phyloP scores from a whole-genome alignment of 2,329 filamentous ascomycete species.

The Penicillium decumbens region DNA sequence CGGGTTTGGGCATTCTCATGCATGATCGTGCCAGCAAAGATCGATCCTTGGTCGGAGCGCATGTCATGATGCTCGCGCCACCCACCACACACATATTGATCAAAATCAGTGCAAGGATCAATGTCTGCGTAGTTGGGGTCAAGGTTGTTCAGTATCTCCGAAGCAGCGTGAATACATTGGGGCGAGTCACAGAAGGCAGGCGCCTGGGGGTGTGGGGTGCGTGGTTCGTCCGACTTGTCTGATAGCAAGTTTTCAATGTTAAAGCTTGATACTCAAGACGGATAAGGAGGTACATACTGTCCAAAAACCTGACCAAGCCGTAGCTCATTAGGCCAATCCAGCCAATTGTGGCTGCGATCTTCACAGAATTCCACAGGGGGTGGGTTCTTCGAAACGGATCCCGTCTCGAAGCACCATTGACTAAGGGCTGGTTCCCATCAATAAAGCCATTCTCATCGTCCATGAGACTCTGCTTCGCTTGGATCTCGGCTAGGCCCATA shows the following conservation, averaged over 20 bases:
- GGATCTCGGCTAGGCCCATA: constrained; percentile 3
- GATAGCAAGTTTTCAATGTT: background rate
- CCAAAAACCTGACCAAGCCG: background rate
- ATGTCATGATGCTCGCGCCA: constrained; percentile 63
- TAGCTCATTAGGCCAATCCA: constrained; percentile 9
- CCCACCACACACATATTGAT: constrained; percentile 63
- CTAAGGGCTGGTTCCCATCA: constrained; percentile 1
- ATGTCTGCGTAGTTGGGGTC: constrained; percentile 58
- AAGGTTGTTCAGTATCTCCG: constrained; percentile 58
- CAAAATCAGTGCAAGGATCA: constrained; percentile 66
- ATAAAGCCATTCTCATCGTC: background rate
- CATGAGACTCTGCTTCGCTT: constrained; percentile 7
- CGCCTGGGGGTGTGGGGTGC: constrained; percentile 15
- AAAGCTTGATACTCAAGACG: background rate
- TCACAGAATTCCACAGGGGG: constrained; percentile 8
- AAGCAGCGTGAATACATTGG: constrained; percentile 60
- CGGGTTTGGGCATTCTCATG: constrained; percentile 55
- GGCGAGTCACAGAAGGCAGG: constrained; percentile 51
- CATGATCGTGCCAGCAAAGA: constrained; percentile 60
- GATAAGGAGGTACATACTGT: constrained; percentile 1
- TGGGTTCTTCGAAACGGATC: constrained; percentile 6
- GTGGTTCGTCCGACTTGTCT: constrained; percentile 9
- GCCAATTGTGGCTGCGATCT: constrained; percentile 4
- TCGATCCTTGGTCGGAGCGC: constrained; percentile 58
- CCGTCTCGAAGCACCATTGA: constrained; percentile 1